A percentile compares a stretch with the other conserved stretches of the same genome.
Evolutionary conservation across 768 basidiomycete species (phyloP).

Genomic region (Suillus hirtellus): DNA sequence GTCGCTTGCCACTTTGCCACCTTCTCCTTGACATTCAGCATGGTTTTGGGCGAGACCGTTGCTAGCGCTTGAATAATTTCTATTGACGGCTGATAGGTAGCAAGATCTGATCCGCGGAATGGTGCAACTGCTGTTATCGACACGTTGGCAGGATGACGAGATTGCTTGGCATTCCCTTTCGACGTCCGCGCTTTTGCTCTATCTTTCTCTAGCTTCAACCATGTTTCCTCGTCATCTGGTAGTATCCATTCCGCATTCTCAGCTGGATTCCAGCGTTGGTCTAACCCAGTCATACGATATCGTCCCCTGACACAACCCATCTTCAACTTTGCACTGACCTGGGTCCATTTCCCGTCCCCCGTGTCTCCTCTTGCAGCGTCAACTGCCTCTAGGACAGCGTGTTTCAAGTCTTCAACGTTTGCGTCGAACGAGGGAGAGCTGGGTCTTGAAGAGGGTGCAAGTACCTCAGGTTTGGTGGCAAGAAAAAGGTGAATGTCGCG

Average conservation of each 20-base stretch:
- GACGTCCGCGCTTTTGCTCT: slow-evolving; percentile 22
- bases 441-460: slow-evolving; percentile 38
- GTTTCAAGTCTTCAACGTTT: slow-evolving; percentile 34
- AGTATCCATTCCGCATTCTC: slow-evolving; percentile 35
- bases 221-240: slow-evolving; percentile 50
- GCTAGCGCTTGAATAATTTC: slow-evolving; percentile 12
- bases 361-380: slow-evolving; percentile 39
- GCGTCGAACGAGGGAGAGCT: slow-evolving; percentile 30
- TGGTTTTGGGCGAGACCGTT: slow-evolving; percentile 26
- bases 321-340: slow-evolving; percentile 40
- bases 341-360: slow-evolving; percentile 48
- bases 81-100: slow-evolving; percentile 4
- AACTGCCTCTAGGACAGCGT: slow-evolving; percentile 37
- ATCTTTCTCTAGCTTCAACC: slow-evolving; percentile 46
- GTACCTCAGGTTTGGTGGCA: slow-evolving; percentile 31
- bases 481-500: slow-evolving; percentile 35
- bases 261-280: slow-evolving; percentile 24
- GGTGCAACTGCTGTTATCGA: background rate
- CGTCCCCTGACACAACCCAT: slow-evolving; percentile 42
- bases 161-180: slow-evolving; percentile 18
- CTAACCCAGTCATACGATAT: slow-evolving; percentile 24
- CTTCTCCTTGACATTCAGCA: slow-evolving; percentile 35
- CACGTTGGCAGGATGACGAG: slow-evolving; percentile 13
- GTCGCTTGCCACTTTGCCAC: slow-evolving; percentile 38
- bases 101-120: background rate